Percentiles rank a stretch among this genome's conserved stretches.
Conservation (phyloP, 495 filamentous ascomycete species). For the Aspergillus sparsus region DNA sequence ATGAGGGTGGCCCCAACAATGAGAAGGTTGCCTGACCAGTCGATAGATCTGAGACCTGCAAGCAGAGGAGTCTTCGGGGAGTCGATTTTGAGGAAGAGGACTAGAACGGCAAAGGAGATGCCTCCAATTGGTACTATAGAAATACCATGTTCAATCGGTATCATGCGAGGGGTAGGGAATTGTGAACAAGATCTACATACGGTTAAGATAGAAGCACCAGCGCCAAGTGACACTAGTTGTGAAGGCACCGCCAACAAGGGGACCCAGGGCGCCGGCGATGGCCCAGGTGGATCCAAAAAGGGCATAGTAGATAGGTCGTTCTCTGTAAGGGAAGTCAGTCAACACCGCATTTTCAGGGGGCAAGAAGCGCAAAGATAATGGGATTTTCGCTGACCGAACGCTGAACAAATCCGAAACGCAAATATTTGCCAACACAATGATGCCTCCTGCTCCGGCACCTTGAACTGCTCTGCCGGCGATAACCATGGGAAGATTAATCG, state of each 20-base stretch:
- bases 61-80: conserved; percentile 71
- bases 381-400: conserved; percentile 47
- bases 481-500: conserved; percentile 69
- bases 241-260: conserved; percentile 75
- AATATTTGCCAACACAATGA: conserved; percentile 79
- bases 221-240: conserved; percentile 64
- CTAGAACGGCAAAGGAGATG: conserved; percentile 62
- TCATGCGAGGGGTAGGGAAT: background rate
- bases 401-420: conserved; percentile 80
- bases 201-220: conserved; percentile 66
- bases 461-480: conserved; percentile 76
- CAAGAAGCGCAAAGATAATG: background rate
- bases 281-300: conserved; percentile 74
- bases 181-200: conserved; percentile 34
- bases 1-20: conserved; percentile 79
- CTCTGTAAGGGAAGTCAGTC: conserved; percentile 34
- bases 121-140: conserved; percentile 67
- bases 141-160: background rate
- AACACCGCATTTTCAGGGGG: conserved; percentile 14
- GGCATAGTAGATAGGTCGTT: conserved; percentile 63
- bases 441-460: conserved; percentile 80
- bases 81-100: conserved; percentile 73
- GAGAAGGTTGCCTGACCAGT: conserved; percentile 70
- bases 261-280: conserved; percentile 69
- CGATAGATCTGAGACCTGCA: conserved; percentile 71